Evolutionary conservation across 495 filamentous ascomycete species (phyloP), one percentile per base, ranked within the genome.

Genomic region (Physcia stellaris): DNA sequence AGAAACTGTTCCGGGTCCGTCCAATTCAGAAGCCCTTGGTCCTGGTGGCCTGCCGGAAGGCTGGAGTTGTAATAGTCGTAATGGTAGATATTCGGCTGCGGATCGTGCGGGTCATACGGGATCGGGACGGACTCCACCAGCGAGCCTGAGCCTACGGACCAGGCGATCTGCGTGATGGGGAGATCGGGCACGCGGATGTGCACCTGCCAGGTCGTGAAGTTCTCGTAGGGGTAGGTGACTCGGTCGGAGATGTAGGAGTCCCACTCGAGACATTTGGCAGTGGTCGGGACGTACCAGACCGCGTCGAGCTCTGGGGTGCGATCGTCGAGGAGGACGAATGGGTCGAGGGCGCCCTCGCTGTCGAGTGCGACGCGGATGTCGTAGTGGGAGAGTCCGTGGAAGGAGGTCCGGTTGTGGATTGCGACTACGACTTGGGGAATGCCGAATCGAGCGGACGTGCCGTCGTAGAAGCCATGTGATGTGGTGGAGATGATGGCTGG

Each of bases 61-160:
- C n/a, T n/a, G n/a, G n/a, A n/a, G n/a, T n/a, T n/a, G n/a, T n/a
- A n/a, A n/a, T n/a, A n/a, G 20, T 1, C 10, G 3, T 1, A 2
- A 9, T 18, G 7, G 22, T 26, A 16, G 35, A 37, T n/a, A 4
- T 23, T 27, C 15, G 24, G 15, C 12, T 45, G 42, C 7, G 42
- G 35, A 39, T 45, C 42, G 24, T 45, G 36, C 3, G 42, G 42
- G 26, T 39, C 35, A 24, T 45, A 45, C 1, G 36, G 29, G 2
- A 18, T 4, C 17, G 10, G 19, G 20, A 20, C 10, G 24, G 21
- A n/a, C 22, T 37, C 12, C 5, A 37, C 18, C 18, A 18, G 19
- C 12, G 17, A 24, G 21, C n/a, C 11, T 7, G 13, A 17, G 13
- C 7, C 34, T 10, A 11, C 16, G 2, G 2, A 2, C 22, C 24